Evolutionary conservation across 2,329 filamentous ascomycete genomes (phyloP), one percentile per base, ranked within the genome.

Genomic region (Ophiostoma piceae): DNA sequence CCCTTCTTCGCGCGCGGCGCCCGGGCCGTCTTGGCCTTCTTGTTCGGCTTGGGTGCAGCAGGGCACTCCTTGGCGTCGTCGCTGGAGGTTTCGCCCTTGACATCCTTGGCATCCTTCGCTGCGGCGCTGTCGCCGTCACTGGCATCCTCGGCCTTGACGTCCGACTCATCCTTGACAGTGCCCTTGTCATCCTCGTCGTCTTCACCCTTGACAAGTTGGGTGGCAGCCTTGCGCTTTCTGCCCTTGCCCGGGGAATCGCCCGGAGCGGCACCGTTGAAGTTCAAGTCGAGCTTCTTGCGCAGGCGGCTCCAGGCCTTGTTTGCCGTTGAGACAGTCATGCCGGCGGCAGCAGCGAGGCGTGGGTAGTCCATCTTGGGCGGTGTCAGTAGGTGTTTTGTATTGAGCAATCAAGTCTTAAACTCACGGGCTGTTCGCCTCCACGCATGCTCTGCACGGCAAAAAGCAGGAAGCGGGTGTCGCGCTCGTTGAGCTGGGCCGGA

Each of bases 211-310:
- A 39, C 32, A 4, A 37, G 29, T 14, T 35, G 29, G 0, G 60
- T 29, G 12, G 32, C 64, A 3, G 64, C 64, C 37, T 66, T 66
- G 37, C 64, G 64, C 32, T 66, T 66, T 19, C 14, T 66, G 35
- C 19, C n/a, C 16, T 8, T 66, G 32, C 16, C n/a, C 2, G 32
- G 16, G 11, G 35, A 0, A 0, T 12, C n/a, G 19, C 16, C 62
- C 22, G 16, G 35, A 2, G 64, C 11, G 8, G 29, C 60, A n/a
- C 9, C n/a, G 14, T 4, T 41, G n/a, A 65, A 69, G 5, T 7
- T 51, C 8, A 71, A 16, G 6, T 66, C 47, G 2, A 71, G 68
- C 65, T 71, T 71, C 69, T 67, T 68, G 22, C 62, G 39, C 60
- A 73, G 54, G 9, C 66, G 67, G 29, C n/a, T 39, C 37, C 37